Evolutionary conservation across 495 filamentous ascomycete species (phyloP), one percentile per base, ranked within the genome.

Genomic region (Penicillium verhagenii): DNA sequence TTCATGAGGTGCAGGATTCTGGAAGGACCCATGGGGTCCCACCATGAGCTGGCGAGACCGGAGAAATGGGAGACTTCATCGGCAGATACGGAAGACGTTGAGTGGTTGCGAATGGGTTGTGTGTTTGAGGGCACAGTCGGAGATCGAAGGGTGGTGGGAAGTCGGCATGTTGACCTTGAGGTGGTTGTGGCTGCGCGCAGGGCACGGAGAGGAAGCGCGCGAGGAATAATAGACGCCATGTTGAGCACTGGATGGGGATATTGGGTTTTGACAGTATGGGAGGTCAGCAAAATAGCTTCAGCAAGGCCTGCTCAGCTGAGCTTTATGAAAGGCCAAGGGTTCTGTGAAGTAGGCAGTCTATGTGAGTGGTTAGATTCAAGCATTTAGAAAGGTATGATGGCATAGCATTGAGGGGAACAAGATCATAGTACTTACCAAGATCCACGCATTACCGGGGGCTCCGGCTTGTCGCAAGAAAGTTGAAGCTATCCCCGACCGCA

Each of bases 1-100:
- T 98, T 97, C 94, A 98, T 97, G 45, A 95, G 86, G 71, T 97
- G 95, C 2, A 98, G 86, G 57, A 96, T 85, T 13, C 92, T 85
- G 0, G 91, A 97, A 18, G 91, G 85, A 49, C 94, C 94, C 72
- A 95, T 86, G 2, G 94, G 90, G 72, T 97, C 95, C 94, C 94
- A 98, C 94, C 94, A 98, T 63, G 85, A 86, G 61, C 86, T 89
- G 64, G 95, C 94, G 55, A 98, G 90, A 57, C 85, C 82, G 63
- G 90, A 89, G 81, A 98, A 98, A 75, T 98, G 94, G 37, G 90
- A 87, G 54, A 97, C 79, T 76, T 98, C 94, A 64, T 84, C 79
- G 47, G 86, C 82, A 66, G 92, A 92, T 71, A 97, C 88, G 61
- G 88, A 86, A 25, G 85, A 86, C 54, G 82, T 73, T 37, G 69